These are phyloP conservation scores for Botrytis hyacinthi DNA, from an alignment of 2,329 filamentous ascomycete species.

Conservation along the genomic window DNA sequence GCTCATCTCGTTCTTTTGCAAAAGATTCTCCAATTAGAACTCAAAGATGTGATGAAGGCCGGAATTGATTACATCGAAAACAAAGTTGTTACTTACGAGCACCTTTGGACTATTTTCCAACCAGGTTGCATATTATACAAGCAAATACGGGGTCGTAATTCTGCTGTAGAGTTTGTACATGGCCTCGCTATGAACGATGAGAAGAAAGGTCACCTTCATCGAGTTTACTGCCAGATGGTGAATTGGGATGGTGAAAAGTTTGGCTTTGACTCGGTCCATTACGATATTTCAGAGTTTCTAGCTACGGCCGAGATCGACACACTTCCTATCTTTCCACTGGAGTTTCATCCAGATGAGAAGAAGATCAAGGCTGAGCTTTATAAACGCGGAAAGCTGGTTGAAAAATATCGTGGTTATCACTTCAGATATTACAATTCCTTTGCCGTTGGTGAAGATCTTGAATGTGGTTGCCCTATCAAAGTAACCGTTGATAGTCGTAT, in stretches of 20 bases:
- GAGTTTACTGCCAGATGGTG: conserved; percentile 44
- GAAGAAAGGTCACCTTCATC: conserved; percentile 42
- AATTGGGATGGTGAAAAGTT: conserved; percentile 51
- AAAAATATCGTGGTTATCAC: conserved; percentile 47
- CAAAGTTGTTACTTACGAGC: conserved; percentile 52
- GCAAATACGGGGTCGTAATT: conserved; percentile 42
- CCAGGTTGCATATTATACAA: conserved; percentile 46
- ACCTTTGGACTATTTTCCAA: conserved; percentile 54
- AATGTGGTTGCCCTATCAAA: conserved; percentile 22
- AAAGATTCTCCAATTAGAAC: conserved; percentile 49
- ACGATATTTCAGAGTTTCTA: conserved; percentile 44
- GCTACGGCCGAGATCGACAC: conserved; percentile 47
- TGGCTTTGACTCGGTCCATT: conserved; percentile 41
- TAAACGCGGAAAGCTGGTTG: conserved; percentile 46
- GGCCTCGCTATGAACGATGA: conserved; percentile 33
- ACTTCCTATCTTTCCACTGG: conserved; percentile 45
- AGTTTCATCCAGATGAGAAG: conserved; percentile 44
- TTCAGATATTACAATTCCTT: conserved; percentile 46
- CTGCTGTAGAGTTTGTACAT: conserved; percentile 43
- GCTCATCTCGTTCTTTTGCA: conserved; percentile 49
- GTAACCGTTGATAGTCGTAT: conserved; percentile 29
- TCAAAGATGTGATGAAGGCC: conserved; percentile 49
- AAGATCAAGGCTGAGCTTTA: conserved; percentile 40
- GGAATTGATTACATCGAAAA: conserved; percentile 53
- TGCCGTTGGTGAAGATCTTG: not conserved